Evolutionary conservation across 805 yeast genomes (phyloP).

Genomic region (Saturnispora dispora): DNA sequence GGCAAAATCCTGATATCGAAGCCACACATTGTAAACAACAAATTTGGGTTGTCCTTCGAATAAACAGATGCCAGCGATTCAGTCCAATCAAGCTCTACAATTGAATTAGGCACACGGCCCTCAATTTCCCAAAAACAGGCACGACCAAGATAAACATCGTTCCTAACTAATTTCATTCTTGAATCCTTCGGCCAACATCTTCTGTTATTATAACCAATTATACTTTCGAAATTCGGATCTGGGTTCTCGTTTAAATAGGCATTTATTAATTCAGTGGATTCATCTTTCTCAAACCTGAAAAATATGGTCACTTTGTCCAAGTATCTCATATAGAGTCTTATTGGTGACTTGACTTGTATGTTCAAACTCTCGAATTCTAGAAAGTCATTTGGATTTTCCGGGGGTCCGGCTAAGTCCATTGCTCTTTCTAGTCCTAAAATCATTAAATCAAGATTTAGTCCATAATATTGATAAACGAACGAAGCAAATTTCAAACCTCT

Average conservation of each 20-base stretch:
- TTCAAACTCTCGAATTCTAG: conserved; percentile 54
- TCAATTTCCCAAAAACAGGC: conserved; percentile 89
- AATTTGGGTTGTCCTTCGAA: conserved; percentile 81
- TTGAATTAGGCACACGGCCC: conserved; percentile 66
- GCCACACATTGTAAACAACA: conserved; percentile 87
- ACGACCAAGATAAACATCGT: conserved; percentile 85
- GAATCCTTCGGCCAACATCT: conserved; percentile 93
- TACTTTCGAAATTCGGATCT: conserved; percentile 84
- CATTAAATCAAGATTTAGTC: conserved; percentile 71
- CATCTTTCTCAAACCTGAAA: conserved; percentile 65
- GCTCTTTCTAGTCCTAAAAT: conserved; percentile 85
- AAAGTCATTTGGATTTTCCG: conserved; percentile 65
- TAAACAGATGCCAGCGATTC: conserved; percentile 80
- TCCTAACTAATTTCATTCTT: conserved; percentile 83
- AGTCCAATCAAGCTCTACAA: conserved; percentile 71
- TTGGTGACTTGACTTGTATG: conserved; percentile 62
- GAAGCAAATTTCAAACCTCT: conserved; percentile 88
- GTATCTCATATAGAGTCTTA: conserved; percentile 73
- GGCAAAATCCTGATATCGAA: conserved; percentile 90
- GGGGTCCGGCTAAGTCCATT: conserved; percentile 73
- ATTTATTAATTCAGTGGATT: conserved; percentile 64
- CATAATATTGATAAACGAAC: conserved; percentile 84
- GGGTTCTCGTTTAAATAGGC: conserved; percentile 79
- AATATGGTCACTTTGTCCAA: conserved; percentile 74
- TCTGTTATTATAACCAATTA: conserved; percentile 77